Percentiles rank a stretch among this genome's conserved stretches.
phyloP scores from a whole-genome alignment of 257 asterid species.

The Petunia secreta region DNA sequence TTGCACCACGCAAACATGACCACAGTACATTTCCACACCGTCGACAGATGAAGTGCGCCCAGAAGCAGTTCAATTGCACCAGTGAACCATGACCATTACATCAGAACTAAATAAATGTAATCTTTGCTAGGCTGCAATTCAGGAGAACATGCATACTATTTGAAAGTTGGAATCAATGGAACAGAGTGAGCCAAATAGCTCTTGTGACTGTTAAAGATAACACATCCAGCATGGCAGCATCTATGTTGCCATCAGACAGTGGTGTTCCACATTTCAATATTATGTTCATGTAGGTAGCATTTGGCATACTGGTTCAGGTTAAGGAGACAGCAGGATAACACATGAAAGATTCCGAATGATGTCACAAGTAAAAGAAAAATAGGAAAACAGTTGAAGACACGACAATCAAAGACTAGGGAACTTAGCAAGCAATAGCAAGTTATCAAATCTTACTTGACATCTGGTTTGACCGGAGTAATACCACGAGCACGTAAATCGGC shows the following conservation, averaged over 20 bases:
- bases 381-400: not conserved
- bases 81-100: not conserved
- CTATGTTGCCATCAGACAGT: not conserved
- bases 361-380: not conserved
- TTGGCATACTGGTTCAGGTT: not conserved
- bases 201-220: not conserved
- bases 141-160: not conserved
- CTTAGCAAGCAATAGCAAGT: conserved; percentile 2
- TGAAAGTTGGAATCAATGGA: conserved; percentile 4
- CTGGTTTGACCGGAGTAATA: conserved; percentile 82
- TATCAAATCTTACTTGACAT: conserved; percentile 70
- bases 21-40: conserved; percentile 10
- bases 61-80: not conserved
- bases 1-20: not conserved
- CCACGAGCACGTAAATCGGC: conserved; percentile 96
- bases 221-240: not conserved
- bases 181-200: not conserved
- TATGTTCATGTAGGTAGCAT: not conserved
- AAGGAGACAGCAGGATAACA: not conserved
- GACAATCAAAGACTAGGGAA: conserved; percentile 17
- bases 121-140: not conserved
- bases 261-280: not conserved
- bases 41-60: not conserved
- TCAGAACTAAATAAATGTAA: not conserved
- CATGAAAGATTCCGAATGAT: not conserved